Conservation (phyloP, 192 early-diverging fungal species). For the Rhizophagus clarus region DNA sequence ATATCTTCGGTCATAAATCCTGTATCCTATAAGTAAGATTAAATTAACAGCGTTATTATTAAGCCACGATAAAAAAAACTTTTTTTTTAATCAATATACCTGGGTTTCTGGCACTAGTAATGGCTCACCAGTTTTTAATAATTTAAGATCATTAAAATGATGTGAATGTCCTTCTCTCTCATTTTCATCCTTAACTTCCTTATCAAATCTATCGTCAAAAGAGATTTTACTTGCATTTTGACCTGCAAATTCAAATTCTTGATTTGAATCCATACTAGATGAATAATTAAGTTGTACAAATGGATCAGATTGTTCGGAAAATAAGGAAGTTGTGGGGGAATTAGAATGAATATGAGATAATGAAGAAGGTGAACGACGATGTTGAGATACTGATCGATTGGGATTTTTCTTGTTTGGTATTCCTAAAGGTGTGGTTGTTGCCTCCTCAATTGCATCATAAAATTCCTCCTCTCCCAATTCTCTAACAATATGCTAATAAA, state of each 20-base stretch:
- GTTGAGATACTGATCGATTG: not conserved
- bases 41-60: not conserved
- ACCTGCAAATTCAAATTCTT: constrained; percentile 33
- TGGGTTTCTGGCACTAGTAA: constrained; percentile 73
- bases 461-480: constrained; percentile 36
- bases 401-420: constrained; percentile 8
- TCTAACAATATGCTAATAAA: not conserved
- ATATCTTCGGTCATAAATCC: constrained; percentile 90
- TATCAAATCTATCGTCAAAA: constrained; percentile 26
- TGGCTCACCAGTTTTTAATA: constrained; percentile 61
- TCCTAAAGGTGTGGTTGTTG: not conserved
- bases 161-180: constrained; percentile 54
- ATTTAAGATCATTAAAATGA: constrained; percentile 45
- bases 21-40: constrained; percentile 49
- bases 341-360: not conserved
- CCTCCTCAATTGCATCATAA: constrained; percentile 4
- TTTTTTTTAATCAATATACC: constrained; percentile 32
- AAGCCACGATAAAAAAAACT: too few species aligned
- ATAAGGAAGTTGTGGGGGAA: constrained; percentile 30
- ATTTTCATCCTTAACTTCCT: constrained; percentile 43
- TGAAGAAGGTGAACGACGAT: not conserved
- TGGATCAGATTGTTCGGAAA: constrained; percentile 45
- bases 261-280: constrained; percentile 45
- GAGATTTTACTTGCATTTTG: constrained; percentile 18
- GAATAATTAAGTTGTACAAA: constrained; percentile 56